These are phyloP conservation scores for Eutrema yunnanense DNA, from an alignment of 345 rosid genomes.

Conservation along the genomic window DNA sequence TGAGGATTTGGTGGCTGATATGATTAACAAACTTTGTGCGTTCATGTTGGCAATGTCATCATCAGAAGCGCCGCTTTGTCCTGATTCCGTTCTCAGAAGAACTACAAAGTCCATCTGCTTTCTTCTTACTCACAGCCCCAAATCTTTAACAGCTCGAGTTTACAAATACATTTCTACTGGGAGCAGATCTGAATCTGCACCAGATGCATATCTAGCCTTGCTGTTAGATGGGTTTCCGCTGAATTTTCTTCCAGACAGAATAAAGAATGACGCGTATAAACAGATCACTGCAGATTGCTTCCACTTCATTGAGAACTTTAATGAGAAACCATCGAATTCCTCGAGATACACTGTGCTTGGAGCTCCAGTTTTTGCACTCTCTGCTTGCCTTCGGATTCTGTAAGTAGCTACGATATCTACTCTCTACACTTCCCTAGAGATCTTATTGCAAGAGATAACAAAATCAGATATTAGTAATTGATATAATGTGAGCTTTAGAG, in stretches of 20 bases:
- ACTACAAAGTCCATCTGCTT: conserved; percentile 56
- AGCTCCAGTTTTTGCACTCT: conserved; percentile 54
- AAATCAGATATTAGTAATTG: not conserved
- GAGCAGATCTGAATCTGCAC: conserved; percentile 37
- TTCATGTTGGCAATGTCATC: conserved; percentile 47
- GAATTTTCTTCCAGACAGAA: conserved; percentile 44
- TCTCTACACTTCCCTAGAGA: not conserved
- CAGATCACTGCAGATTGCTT: conserved; percentile 53
- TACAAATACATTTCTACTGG: conserved; percentile 38
- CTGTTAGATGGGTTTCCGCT: conserved; percentile 77
- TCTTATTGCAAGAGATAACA: not conserved
- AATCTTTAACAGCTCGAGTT: conserved; percentile 51
- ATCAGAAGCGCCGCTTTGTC: conserved; percentile 45
- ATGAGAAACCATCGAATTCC: conserved; percentile 25
- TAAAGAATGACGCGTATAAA: conserved; percentile 45
- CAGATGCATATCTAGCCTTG: conserved; percentile 49
- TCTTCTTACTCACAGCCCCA: conserved; percentile 47
- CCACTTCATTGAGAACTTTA: conserved; percentile 43
- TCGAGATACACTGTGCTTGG: conserved; percentile 38
- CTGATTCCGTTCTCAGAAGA: conserved; percentile 63
- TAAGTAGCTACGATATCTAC: conserved; percentile 36
- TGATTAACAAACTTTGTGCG: conserved; percentile 47
- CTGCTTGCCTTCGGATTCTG: conserved; percentile 68
- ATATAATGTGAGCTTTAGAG: not conserved
- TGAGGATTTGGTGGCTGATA: conserved; percentile 34